Base-by-base conservation (phyloP, 2,329 filamentous ascomycete genomes). In the Cryphonectria parasitica region DNA sequence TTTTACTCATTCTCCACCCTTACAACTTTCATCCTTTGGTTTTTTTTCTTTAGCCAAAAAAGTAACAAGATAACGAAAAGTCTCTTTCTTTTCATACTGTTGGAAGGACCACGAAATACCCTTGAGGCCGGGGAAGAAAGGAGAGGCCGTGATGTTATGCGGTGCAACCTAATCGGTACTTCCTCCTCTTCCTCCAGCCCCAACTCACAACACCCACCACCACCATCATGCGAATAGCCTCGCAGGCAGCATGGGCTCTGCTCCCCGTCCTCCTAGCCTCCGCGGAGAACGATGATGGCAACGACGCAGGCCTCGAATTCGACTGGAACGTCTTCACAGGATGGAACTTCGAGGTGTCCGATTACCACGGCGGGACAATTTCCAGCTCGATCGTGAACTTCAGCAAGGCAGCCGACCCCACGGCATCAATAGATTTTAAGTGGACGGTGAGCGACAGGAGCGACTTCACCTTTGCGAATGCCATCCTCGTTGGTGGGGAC, bases 211-310 rank as follows among this genome's bases (percentile, higher is more conserved):
- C 36, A n/a, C n/a, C n/a, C 36, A 8, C 36, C 45, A 49, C 19
- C 63, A 52, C n/a, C 39, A 64, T 25, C 41, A 64, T 64, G 63
- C 63, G 63, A 34, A 64, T 64, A 49, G 41, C 17, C 41, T 13
- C 25, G 25, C 63, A 17, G 43, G 25, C 43, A 41, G 28, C 28
- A 64, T 64, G 63, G 58, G 17, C 19, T 8, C 58, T 61, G 58
- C 34, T 61, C 28, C 31, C 58, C 7, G 19, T 61, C 17, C 34
- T 39, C 58, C 17, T 13, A 1, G 31, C 17, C 22, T 34, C 58
- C 17, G 54, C 54, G 19, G 54, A 58, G 7, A 4, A 22, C 43
- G 15, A 15, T 13, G 41, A 19, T 19, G 22, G 45, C 22, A 1
- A n/a, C 25, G 28, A 34, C 19, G 22, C 22, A 28, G 43, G 25